phyloP scores from a whole-genome alignment of 257 asterid species.

The Rehmannia glutinosa region DNA sequence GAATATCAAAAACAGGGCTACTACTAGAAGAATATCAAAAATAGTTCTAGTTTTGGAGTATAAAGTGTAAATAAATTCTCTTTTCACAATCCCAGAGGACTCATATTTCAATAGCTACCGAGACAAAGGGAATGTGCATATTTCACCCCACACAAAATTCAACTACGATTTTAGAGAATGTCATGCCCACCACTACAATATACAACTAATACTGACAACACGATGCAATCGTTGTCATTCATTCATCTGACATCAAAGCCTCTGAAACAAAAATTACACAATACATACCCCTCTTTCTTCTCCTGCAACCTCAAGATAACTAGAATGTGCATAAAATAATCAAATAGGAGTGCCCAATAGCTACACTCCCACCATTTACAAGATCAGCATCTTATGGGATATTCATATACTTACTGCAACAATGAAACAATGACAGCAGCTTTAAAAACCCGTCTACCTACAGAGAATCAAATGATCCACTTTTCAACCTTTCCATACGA shows the following conservation, averaged over 20 bases:
- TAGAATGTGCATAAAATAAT: conserved; percentile 7
- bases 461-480: conserved; percentile 75
- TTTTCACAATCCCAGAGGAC: no score
- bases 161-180: background rate
- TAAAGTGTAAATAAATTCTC: no score
- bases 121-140: no score
- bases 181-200: background rate
- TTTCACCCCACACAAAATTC: no score
- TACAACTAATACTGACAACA: conserved; percentile 8
- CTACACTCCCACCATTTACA: conserved; percentile 36
- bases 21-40: no score
- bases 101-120: no score
- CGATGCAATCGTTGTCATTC: background rate
- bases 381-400: conserved; percentile 27
- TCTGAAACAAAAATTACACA: conserved; percentile 19
- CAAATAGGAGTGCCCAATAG: no score
- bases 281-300: conserved; percentile 20
- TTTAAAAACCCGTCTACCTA: conserved; percentile 13
- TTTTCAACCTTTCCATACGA: conserved; percentile 94
- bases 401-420: conserved; percentile 22
- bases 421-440: conserved; percentile 17
- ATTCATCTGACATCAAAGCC: background rate
- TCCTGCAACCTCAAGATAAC: conserved; percentile 17
- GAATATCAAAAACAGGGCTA: no score
- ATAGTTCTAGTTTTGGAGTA: no score